Conservation (phyloP, 1,284 basidiomycete genomes). For the Apiotrichum mycotoxinovorans region DNA sequence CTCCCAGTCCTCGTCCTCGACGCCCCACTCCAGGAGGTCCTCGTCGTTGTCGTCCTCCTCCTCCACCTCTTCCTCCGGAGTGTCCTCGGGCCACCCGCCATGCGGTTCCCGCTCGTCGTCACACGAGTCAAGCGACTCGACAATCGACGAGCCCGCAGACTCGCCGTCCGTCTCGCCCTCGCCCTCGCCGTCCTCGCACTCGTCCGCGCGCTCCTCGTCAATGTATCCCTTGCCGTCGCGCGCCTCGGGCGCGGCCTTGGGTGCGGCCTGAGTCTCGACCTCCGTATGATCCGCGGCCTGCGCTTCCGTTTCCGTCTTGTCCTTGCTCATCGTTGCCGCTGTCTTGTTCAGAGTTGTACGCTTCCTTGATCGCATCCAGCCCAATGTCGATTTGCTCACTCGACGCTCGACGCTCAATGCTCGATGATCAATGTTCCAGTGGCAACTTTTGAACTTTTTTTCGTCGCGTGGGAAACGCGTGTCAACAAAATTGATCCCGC, state of each 20-base stretch:
- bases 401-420: no score
- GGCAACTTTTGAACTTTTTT: conserved; percentile 5
- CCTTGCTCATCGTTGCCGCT: conserved; percentile 5
- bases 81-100: conserved; percentile 1
- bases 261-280: neutral
- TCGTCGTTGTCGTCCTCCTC: conserved; percentile 21
- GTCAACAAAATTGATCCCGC: neutral
- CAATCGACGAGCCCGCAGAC: conserved; percentile 26
- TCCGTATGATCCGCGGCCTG: no score
- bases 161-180: conserved; percentile 15
- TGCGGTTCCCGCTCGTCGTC: neutral
- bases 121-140: conserved; percentile 23
- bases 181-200: neutral
- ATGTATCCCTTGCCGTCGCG: conserved; percentile 25
- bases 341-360: neutral
- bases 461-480: neutral
- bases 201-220: conserved; percentile 21
- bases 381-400: no score
- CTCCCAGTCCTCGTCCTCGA: conserved; percentile 91
- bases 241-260: neutral
- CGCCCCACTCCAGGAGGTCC: conserved; percentile 52
- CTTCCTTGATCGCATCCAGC: no score
- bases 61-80: conserved; percentile 6
- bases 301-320: no score
- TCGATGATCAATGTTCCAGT: no score